phyloP scores from a whole-genome alignment of 1,284 basidiomycete species.

The Tilletiopsis washingtonensis region DNA sequence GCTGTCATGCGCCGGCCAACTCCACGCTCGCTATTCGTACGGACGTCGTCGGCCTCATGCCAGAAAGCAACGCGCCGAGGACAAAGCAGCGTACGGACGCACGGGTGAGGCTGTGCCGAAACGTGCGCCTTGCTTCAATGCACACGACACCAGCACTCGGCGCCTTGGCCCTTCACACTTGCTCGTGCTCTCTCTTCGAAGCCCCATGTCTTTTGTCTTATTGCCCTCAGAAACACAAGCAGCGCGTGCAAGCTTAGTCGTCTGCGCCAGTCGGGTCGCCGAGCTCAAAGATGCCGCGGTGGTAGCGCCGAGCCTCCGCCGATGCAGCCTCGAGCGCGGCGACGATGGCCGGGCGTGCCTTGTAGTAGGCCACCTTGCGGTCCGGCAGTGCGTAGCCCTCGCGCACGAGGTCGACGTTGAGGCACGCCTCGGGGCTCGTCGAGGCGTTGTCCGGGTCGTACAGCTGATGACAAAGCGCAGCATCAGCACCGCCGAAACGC shows the following conservation, averaged over 20 bases:
- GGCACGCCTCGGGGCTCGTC: conserved; percentile 24
- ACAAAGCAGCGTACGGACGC: too few relatives aligned
- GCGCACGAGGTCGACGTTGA: conserved; percentile 27
- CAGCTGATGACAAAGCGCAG: conserved; percentile 7
- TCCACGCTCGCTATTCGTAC: too few relatives aligned
- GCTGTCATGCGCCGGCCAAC: too few relatives aligned
- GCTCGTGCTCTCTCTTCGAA: too few relatives aligned
- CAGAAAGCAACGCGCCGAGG: too few relatives aligned
- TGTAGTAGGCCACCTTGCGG: conserved; percentile 26
- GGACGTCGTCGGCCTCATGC: too few relatives aligned
- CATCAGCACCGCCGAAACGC: background rate
- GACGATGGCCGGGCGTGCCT: conserved; percentile 19
- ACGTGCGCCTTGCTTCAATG: too few relatives aligned
- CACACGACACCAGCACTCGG: too few relatives aligned
- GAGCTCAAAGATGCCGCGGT: conserved; percentile 21
- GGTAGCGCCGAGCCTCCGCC: conserved; percentile 21
- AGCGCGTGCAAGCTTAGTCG: conserved; percentile 1
- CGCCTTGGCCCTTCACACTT: too few relatives aligned
- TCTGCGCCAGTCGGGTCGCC: conserved; percentile 7
- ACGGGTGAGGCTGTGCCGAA: too few relatives aligned
- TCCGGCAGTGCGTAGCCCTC: conserved; percentile 35
- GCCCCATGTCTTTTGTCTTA: too few relatives aligned
- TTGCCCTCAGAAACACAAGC: too few relatives aligned
- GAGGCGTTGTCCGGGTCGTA: conserved; percentile 31
- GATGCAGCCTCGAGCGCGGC: conserved; percentile 17